Evolutionary conservation across 139 green algal genomes (phyloP), one percentile per base, ranked within the genome.

Genomic region (Micractinium conductrix): DNA sequence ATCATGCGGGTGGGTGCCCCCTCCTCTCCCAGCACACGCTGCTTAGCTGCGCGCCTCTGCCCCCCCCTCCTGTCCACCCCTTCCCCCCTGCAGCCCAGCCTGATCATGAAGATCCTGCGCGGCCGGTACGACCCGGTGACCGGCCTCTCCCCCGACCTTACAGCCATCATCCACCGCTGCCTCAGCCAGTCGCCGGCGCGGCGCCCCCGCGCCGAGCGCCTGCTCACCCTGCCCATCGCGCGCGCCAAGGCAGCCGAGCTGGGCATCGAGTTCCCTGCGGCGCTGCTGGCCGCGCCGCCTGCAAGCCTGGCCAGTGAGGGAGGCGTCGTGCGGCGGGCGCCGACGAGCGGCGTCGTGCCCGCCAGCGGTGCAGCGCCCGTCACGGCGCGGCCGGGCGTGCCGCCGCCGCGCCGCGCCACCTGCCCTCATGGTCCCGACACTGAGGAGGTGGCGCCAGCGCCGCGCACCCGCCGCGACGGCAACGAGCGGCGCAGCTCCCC

Each of bases 91-190:
- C 76, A 82, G 76, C 50, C 76, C 33, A 72, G 76, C 55, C 76
- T 82, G 1, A 82, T 82, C 16, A 53, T 82, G 58, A 82, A 82
- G 76, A 82, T 82, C 28, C 28, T 82, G 28, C 37, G 24, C 30
- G 76, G 76, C 2, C 53, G 76, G 0, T 82, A 73, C 40, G 58
- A 73, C 38, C 76, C 76, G 0, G 14, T 82, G 28, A 21, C 72
- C 1, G 76, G 76, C 33, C 76, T 82, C 3, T n/a, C 38, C 58
- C 12, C 58, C 30, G 76, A 82, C 7, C 76, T 82, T 19, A 82
- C 76, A 4, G 53, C 58, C 76, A 82, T 82, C 40, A 82, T 82
- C 58, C 40, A 72, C 76, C 76, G 76, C 76, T 73, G 58, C 58
- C 76, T 73, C 26, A 55, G 28, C 53, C 38, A 38, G 40, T 28